These are phyloP conservation scores for Avena atlantica DNA, from an alignment of 176 grass and related monocot species.

Conservation along the genomic window DNA sequence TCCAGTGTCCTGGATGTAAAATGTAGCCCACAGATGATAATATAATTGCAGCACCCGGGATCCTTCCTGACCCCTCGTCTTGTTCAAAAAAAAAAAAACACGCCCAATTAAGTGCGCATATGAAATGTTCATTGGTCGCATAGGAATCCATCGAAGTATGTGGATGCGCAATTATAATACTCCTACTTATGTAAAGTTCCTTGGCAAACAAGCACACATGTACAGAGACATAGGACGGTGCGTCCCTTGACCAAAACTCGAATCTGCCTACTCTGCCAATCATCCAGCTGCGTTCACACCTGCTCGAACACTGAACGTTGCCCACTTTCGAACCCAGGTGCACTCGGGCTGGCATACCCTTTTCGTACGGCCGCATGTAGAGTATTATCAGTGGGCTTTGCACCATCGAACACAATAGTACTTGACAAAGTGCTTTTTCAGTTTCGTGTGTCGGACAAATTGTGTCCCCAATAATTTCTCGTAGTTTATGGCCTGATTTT, in stretches of 20 bases:
- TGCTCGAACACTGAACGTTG: background rate
- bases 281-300: slow-evolving; percentile 31
- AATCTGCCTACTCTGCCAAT: slow-evolving; percentile 25
- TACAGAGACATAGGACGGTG: background rate
- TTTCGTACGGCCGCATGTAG: background rate
- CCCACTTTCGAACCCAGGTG: slow-evolving; percentile 11
- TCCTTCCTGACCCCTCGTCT: no score
- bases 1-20: no score
- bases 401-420: background rate
- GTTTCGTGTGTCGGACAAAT: background rate
- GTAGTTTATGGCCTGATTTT: no score
- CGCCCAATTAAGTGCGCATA: background rate
- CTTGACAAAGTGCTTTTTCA: background rate
- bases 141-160: no score
- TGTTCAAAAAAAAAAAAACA: background rate
- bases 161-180: no score
- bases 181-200: background rate
- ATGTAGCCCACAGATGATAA: no score
- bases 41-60: no score
- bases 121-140: background rate
- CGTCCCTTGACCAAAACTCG: slow-evolving; percentile 31
- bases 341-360: background rate
- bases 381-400: background rate
- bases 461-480: no score
- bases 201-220: slow-evolving; percentile 24